Percentiles rank a stretch among this genome's conserved stretches.
These are phyloP conservation scores for Scutellaria baicalensis DNA, from an alignment of 257 asterid species.

Conservation along the genomic window DNA sequence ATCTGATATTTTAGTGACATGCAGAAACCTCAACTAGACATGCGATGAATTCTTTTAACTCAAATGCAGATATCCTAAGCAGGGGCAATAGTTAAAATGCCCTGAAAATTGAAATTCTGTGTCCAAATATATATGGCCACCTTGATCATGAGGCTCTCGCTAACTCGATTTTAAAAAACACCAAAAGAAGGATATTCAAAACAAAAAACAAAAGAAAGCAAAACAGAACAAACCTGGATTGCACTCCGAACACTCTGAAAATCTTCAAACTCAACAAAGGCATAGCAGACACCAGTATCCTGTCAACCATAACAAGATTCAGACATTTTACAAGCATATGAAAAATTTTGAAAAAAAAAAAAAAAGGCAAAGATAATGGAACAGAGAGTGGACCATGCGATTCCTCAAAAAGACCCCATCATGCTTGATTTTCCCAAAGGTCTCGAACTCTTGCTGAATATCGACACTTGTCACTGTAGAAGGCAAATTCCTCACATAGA, in stretches of 20 bases:
- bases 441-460: constrained; percentile 61
- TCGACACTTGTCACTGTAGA: constrained; percentile 47
- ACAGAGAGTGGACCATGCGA: constrained; percentile 41
- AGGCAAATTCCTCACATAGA: constrained; percentile 79
- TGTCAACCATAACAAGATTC: constrained; percentile 27
- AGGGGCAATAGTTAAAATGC: neutral
- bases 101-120: neutral
- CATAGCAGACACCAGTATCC: constrained; percentile 80
- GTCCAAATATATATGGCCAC: neutral
- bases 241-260: constrained; percentile 68
- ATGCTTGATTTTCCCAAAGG: constrained; percentile 58
- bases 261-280: constrained; percentile 86
- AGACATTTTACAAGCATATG: constrained; percentile 13
- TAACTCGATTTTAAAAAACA: neutral
- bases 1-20: neutral
- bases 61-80: neutral
- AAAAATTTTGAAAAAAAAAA: neutral
- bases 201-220: neutral
- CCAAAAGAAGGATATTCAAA: neutral
- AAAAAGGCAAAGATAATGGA: neutral
- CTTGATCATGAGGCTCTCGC: neutral
- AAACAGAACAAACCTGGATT: constrained; percentile 38
- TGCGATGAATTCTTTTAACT: neutral
- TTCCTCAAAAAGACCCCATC: constrained; percentile 78
- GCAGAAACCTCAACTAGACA: neutral